Conservation (phyloP, 2,329 filamentous ascomycete genomes). For the Chaetomium sp. region DNA sequence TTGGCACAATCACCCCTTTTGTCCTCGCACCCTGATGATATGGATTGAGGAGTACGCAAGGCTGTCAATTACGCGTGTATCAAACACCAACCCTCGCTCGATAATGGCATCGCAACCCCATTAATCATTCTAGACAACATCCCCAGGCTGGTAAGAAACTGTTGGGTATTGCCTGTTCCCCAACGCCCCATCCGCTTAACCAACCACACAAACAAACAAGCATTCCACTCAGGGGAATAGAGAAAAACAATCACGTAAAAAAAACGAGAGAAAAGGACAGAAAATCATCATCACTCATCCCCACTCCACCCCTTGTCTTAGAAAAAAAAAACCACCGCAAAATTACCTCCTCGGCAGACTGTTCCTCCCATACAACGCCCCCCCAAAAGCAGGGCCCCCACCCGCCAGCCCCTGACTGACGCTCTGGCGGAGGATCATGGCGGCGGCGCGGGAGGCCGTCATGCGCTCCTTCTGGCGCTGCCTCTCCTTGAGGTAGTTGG, state of each 20-base stretch:
- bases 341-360: slow-evolving; percentile 52
- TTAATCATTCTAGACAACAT: background rate
- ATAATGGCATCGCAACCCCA: background rate
- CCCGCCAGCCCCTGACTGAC: slow-evolving; percentile 60
- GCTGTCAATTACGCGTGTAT: background rate
- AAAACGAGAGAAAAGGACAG: background rate
- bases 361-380: slow-evolving; percentile 47
- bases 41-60: background rate
- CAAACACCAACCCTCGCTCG: background rate
- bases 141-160: slow-evolving; percentile 9
- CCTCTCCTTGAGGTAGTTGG: slow-evolving; percentile 82
- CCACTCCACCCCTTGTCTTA: slow-evolving; percentile 1
- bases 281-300: slow-evolving; percentile 1
- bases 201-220: background rate
- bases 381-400: slow-evolving; percentile 45
- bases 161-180: slow-evolving; percentile 23
- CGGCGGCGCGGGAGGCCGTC: slow-evolving; percentile 85
- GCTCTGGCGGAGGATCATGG: slow-evolving; percentile 93
- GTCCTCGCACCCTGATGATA: background rate
- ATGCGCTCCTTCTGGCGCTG: slow-evolving; percentile 93
- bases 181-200: slow-evolving; percentile 14
- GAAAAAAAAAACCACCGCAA: background rate
- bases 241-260: background rate
- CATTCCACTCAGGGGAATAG: background rate
- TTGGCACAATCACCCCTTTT: slow-evolving; percentile 8